These are phyloP conservation scores for Betula pendula DNA, from an alignment of 306 rosid genomes.

Conservation along the genomic window DNA sequence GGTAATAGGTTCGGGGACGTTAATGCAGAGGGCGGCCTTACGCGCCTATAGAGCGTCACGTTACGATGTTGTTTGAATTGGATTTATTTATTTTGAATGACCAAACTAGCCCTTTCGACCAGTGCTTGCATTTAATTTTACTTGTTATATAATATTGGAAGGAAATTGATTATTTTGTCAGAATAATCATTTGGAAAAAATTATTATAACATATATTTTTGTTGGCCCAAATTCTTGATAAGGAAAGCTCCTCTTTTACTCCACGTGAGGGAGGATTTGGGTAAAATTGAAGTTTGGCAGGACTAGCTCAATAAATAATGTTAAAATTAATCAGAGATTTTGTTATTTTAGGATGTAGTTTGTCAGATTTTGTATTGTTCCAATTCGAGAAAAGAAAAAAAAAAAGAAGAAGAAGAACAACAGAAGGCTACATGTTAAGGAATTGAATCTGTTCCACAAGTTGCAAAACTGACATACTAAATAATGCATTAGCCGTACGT, in stretches of 20 bases:
- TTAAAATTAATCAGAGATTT: no score
- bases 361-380: no score
- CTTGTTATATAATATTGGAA: background rate
- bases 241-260: slow-evolving; percentile 14
- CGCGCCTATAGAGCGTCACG: slow-evolving; percentile 36
- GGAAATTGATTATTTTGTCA: background rate
- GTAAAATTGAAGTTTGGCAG: background rate
- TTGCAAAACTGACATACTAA: no score
- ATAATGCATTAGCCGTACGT: no score
- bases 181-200: slow-evolving; percentile 12
- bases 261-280: slow-evolving; percentile 33
- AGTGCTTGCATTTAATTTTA: background rate
- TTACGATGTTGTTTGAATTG: slow-evolving; percentile 6
- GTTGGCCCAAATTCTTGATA: background rate
- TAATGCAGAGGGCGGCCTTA: background rate
- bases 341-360: no score
- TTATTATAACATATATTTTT: background rate
- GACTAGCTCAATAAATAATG: background rate
- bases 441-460: no score
- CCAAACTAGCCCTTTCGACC: slow-evolving; percentile 27
- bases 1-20: background rate
- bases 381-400: no score
- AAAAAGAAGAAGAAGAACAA: no score
- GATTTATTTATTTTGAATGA: background rate
- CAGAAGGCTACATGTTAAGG: no score